phyloP scores from a whole-genome alignment of 345 rosid genomes.

The Reutealis trisperma region DNA sequence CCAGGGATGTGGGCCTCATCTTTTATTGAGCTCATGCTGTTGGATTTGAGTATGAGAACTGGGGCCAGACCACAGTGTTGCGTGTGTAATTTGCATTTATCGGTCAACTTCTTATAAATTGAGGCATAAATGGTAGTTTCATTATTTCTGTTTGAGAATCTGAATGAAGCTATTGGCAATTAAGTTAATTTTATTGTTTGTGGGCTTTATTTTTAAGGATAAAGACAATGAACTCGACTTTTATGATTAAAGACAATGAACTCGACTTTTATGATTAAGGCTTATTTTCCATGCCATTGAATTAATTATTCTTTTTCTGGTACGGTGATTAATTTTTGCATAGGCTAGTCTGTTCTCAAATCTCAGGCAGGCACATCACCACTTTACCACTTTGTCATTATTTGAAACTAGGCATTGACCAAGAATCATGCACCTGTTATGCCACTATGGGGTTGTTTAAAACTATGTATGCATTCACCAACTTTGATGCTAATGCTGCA shows the following conservation, averaged over 20 bases:
- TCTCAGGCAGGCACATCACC: neutral
- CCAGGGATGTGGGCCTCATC: neutral
- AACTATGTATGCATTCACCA: neutral
- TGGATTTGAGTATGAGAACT: neutral
- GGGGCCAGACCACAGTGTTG: neutral
- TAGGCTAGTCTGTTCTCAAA: conserved; percentile 12
- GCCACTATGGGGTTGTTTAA: neutral
- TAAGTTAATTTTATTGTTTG: neutral
- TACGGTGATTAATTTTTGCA: neutral
- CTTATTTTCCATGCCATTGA: neutral
- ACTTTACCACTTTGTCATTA: neutral
- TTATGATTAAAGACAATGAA: neutral
- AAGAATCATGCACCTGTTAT: neutral
- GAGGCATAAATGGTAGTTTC: no score
- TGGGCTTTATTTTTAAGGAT: neutral
- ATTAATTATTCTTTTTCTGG: neutral
- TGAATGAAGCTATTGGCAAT: conserved; percentile 1
- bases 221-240: neutral
- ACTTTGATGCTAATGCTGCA: neutral
- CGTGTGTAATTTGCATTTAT: neutral
- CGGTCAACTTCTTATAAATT: neutral
- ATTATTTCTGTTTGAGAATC: neutral
- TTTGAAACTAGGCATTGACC: neutral
- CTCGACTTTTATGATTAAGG: neutral
- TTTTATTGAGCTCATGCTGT: neutral